Base-by-base conservation (phyloP, 2,329 filamentous ascomycete genomes). In the Verticillium longisporum region DNA sequence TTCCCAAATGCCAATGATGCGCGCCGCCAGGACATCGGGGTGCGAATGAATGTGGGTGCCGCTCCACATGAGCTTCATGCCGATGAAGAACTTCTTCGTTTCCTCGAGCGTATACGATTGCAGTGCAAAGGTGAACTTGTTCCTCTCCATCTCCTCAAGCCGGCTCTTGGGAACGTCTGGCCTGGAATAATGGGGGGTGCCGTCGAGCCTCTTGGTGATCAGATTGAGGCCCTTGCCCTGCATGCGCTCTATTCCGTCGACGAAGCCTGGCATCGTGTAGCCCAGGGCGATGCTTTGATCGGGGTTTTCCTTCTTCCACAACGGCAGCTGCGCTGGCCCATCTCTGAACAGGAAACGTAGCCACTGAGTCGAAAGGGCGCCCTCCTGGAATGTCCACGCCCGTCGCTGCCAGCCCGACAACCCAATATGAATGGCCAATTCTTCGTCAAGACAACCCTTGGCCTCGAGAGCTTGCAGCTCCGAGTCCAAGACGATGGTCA, bases 301-400 rank as follows among this genome's bases (percentile, higher is more conserved):
- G 26, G 6, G 13, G 26, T 2, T 4, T 31, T 55, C 54, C 5
- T 55, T 34, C 54, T 34, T 55, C 54, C 54, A 55, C 5, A 55
- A 31, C 14, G 54, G 54, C 9, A 55, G 54, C 26, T 14, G 26
- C 6, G 54, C 31, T 14, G 54, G 26, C 31, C 54, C 54, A 31
- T 34, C 54, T n/a, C 13, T 33, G 13, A 11, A 34, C 54, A 55
- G 54, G 41, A 64, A 68, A 56, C 67, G 64, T 6, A 68, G 41
- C 2, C 64, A 57, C 2, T 67, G 60, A 6, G 63, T 56, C 1
- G 67, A 64, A 6, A 69, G 63, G 10, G 64, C 56, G 6, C 67
- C 61, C 58, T 69, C 67, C 56, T 69, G 67, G 56, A 68, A 63
- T 1, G 67, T 65, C 67, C 67, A 69, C 14, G 66, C 66, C 3